phyloP scores from a whole-genome alignment of 2,329 filamentous ascomycete genomes.

The Verticillium albo-atrum region DNA sequence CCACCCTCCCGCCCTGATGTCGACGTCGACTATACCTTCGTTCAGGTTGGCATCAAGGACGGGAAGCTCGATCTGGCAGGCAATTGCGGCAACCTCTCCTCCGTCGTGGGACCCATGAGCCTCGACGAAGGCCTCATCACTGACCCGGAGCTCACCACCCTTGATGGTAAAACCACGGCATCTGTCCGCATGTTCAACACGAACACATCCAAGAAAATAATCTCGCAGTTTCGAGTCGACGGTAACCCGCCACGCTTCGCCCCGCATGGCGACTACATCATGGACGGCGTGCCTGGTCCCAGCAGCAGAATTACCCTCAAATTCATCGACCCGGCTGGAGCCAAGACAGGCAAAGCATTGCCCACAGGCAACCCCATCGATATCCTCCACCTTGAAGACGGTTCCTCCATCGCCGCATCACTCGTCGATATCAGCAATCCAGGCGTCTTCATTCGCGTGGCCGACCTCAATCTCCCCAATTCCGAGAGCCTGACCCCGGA shows the following conservation, averaged over 20 bases:
- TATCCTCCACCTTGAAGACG: conserved; percentile 20
- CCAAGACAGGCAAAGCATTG: conserved; percentile 32
- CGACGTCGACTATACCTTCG: conserved; percentile 60
- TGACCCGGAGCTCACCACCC: conserved; percentile 1
- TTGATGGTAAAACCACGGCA: conserved; percentile 4
- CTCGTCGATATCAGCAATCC: conserved; percentile 38
- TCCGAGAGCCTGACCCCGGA: conserved; percentile 15
- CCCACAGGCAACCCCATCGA: conserved; percentile 33
- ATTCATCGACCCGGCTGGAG: conserved; percentile 34
- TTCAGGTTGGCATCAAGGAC: conserved; percentile 54
- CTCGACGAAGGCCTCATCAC: conserved; percentile 42
- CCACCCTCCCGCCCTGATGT: conserved; percentile 31
- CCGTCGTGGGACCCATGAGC: conserved; percentile 55
- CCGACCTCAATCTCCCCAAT: conserved; percentile 21
- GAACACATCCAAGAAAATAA: conserved; percentile 50
- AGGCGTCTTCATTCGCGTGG: conserved; percentile 31
- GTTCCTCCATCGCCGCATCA: conserved; percentile 23
- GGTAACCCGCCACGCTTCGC: conserved; percentile 18
- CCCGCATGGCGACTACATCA: conserved; percentile 26
- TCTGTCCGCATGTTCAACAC: conserved; percentile 51
- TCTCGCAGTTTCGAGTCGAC: conserved; percentile 28
- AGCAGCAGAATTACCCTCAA: conserved; percentile 28
- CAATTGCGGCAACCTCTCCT: conserved; percentile 62
- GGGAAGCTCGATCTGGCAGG: conserved; percentile 52
- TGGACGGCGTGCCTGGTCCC: conserved; percentile 34